Evolutionary conservation across 1,284 basidiomycete genomes (phyloP).

Genomic region (Hymenochaete sp.): DNA sequence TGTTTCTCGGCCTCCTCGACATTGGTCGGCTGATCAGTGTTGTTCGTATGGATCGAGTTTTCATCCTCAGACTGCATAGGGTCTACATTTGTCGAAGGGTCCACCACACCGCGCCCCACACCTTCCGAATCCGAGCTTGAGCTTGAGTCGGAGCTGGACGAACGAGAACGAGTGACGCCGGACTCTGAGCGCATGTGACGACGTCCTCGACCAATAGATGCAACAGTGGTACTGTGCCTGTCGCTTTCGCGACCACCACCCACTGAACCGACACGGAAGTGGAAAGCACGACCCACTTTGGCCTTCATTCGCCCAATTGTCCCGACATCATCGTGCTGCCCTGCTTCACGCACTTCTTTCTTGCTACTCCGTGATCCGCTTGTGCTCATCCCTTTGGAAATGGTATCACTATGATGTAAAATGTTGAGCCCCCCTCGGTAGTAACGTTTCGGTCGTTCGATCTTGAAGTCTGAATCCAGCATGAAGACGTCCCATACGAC

Average conservation of each 20-base stretch:
- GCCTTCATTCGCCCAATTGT: conserved; percentile 22
- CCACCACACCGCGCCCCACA: conserved; percentile 40
- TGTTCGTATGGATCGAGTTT: conserved; percentile 15
- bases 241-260: background rate
- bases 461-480: conserved; percentile 83
- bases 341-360: conserved; percentile 15
- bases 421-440: conserved; percentile 71
- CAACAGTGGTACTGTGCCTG: conserved; percentile 8
- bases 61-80: conserved; percentile 34
- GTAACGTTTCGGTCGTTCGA: conserved; percentile 70
- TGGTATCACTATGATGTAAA: conserved; percentile 33
- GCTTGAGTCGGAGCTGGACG: conserved; percentile 27
- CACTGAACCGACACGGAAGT: conserved; percentile 7
- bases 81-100: conserved; percentile 66
- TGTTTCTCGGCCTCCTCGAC: conserved; percentile 16
- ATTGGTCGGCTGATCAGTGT: conserved; percentile 17
- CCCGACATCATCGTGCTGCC: too few species aligned
- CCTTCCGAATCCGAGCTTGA: conserved; percentile 15
- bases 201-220: conserved; percentile 3
- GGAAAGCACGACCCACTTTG: conserved; percentile 14
- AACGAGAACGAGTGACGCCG: conserved; percentile 23
- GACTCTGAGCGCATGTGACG: conserved; percentile 7
- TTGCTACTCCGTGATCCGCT: conserved; percentile 6
- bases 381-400: conserved; percentile 23
- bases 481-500: conserved; percentile 90